phyloP scores from a whole-genome alignment of 148 eudicot genomes.

The Dianthus caryophyllus region DNA sequence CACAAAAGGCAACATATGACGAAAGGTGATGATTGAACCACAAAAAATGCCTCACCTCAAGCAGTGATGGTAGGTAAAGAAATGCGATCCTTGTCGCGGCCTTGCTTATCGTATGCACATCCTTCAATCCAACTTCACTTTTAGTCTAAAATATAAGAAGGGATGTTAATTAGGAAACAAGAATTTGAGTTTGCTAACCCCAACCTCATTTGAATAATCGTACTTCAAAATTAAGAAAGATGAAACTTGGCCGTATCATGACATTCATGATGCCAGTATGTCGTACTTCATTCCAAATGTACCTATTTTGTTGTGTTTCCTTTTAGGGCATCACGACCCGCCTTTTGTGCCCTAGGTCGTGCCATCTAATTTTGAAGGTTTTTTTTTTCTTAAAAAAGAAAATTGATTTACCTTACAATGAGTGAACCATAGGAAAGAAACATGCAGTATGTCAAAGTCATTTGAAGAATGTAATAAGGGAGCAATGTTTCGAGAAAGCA shows the following conservation, averaged over 20 bases:
- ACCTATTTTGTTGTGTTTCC: no score
- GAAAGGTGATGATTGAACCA: not conserved
- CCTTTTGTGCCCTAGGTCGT: no score
- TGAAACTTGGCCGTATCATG: no score
- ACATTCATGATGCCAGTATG: no score
- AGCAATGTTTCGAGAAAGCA: conserved; percentile 9
- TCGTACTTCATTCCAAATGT: no score
- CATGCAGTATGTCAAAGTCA: no score
- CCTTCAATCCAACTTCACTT: conserved; percentile 16
- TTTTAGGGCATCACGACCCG: no score
- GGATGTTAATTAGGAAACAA: conserved; percentile 8
- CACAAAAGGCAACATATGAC: conserved; percentile 12
- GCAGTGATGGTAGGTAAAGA: conserved; percentile 45
- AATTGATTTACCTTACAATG: no score
- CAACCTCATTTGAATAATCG: not conserved
- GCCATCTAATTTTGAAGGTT: no score
- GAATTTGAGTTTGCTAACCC: not conserved
- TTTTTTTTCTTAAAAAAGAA: no score
- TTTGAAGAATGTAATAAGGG: not conserved
- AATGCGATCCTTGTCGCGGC: conserved; percentile 62
- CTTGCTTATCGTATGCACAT: conserved; percentile 39
- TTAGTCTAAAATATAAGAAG: conserved; percentile 26
- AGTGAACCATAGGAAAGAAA: not conserved
- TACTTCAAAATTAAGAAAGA: conserved; percentile 9
- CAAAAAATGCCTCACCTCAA: conserved; percentile 41